Conservation (phyloP, 768 basidiomycete genomes). For the Suillus hirtellus region DNA sequence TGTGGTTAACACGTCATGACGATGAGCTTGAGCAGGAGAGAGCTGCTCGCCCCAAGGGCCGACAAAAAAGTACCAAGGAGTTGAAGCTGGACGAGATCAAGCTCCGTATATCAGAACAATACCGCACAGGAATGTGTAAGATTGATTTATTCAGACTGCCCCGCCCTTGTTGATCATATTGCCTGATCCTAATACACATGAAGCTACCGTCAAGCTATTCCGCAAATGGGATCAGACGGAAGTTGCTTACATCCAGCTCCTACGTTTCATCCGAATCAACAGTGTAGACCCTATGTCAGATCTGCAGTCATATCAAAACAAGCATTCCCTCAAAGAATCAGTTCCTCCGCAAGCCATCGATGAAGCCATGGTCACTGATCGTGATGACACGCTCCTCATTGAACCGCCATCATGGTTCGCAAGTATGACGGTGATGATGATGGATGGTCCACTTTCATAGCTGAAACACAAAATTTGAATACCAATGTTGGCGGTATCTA, state of each 20-base stretch:
- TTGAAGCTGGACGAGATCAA: constrained; percentile 69
- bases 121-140: constrained; percentile 81
- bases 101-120: constrained; percentile 65
- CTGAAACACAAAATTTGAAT: constrained; percentile 5
- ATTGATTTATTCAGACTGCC: constrained; percentile 6
- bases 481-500: constrained; percentile 4
- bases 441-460: constrained; percentile 34
- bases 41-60: constrained; percentile 63
- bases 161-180: constrained; percentile 8
- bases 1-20: constrained; percentile 58
- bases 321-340: constrained; percentile 35
- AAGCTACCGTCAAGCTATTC: constrained; percentile 68
- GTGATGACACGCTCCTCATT: constrained; percentile 25
- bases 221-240: constrained; percentile 80
- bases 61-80: constrained; percentile 74
- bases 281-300: constrained; percentile 46
- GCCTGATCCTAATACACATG: constrained; percentile 75
- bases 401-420: constrained; percentile 37
- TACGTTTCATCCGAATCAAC: constrained; percentile 77
- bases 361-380: constrained; percentile 32
- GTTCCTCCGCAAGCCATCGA: constrained; percentile 16
- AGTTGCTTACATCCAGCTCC: constrained; percentile 63
- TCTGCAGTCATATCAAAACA: constrained; percentile 52
- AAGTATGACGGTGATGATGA: constrained; percentile 25
- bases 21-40: constrained; percentile 62